These are phyloP conservation scores for Alternaria viburni DNA, from an alignment of 2,329 filamentous ascomycete species.

Conservation along the genomic window DNA sequence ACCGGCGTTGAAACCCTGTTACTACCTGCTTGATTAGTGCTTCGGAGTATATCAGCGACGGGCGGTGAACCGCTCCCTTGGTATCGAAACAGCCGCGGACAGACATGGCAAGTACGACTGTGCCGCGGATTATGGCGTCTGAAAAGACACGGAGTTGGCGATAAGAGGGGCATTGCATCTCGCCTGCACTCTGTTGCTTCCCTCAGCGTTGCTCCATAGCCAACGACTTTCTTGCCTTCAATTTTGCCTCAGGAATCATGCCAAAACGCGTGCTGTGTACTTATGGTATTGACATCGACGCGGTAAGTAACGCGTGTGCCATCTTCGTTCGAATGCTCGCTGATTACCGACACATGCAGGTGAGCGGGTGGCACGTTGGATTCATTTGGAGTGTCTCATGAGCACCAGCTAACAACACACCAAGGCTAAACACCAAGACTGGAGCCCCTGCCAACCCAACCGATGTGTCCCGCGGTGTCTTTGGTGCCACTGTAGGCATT, in stretches of 20 bases:
- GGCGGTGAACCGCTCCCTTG: neutral
- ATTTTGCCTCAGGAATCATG: constrained; percentile 17
- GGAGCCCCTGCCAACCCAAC: constrained; percentile 48
- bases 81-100: neutral
- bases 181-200: neutral
- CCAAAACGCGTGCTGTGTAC: constrained; percentile 48
- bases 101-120: neutral
- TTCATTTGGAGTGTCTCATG: neutral
- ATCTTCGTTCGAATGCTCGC: neutral
- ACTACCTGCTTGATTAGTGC: neutral
- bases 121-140: neutral
- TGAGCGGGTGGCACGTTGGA: constrained; percentile 35
- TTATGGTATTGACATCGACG: constrained; percentile 54
- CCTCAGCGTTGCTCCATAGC: neutral
- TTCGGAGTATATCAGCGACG: neutral
- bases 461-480: constrained; percentile 50
- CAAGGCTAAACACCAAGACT: constrained; percentile 51
- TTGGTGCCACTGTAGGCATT: constrained; percentile 50
- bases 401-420: neutral
- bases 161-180: neutral
- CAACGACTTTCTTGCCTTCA: neutral
- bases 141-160: neutral
- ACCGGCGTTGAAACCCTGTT: neutral
- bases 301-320: constrained; percentile 25
- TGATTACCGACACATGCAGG: neutral